These are phyloP conservation scores for Suhomyces bolitotheri DNA, from an alignment of 1,139 yeast genomes.

Conservation along the genomic window DNA sequence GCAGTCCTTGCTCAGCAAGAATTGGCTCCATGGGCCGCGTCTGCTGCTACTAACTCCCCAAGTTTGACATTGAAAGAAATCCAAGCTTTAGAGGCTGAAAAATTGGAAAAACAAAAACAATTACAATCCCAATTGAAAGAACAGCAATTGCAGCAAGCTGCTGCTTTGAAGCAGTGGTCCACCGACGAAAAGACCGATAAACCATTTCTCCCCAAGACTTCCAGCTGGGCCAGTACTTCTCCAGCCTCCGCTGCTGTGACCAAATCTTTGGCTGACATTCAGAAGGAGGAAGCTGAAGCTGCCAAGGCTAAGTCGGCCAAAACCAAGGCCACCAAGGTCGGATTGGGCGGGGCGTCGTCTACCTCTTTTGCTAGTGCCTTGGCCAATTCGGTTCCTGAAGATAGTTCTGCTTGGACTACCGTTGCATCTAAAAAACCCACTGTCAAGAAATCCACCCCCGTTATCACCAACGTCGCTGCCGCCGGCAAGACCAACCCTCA, in stretches of 20 bases:
- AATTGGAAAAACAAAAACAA: slow-evolving; percentile 40
- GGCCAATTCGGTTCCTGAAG: slow-evolving; percentile 30
- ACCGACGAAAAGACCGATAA: slow-evolving; percentile 27
- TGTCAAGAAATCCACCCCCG: slow-evolving; percentile 27
- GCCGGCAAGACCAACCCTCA: slow-evolving; percentile 40
- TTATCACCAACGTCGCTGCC: slow-evolving; percentile 21
- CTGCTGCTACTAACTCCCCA: slow-evolving; percentile 31
- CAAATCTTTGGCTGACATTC: slow-evolving; percentile 50
- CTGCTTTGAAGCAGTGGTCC: slow-evolving; percentile 24
- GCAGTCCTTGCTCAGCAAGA: slow-evolving; percentile 26
- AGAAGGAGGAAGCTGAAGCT: slow-evolving; percentile 46
- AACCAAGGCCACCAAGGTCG: slow-evolving; percentile 17
- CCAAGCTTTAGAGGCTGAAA: slow-evolving; percentile 66
- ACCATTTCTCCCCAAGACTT: slow-evolving; percentile 45
- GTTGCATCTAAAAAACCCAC: slow-evolving; percentile 35
- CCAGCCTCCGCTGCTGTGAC: slow-evolving; percentile 22
- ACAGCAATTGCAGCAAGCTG: slow-evolving; percentile 24
- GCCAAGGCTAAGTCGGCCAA: slow-evolving; percentile 30
- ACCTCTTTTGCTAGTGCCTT: slow-evolving; percentile 24
- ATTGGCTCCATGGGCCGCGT: slow-evolving; percentile 61
- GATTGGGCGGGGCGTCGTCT: slow-evolving; percentile 14
- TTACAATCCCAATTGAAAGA: slow-evolving; percentile 32
- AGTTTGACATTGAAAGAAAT: slow-evolving; percentile 67
- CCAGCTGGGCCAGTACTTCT: slow-evolving; percentile 55
- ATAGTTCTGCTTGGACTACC: slow-evolving; percentile 48